phyloP scores from a whole-genome alignment of 371 early-diverging fungal genomes.

The Quaeritorhiza haematococci region DNA sequence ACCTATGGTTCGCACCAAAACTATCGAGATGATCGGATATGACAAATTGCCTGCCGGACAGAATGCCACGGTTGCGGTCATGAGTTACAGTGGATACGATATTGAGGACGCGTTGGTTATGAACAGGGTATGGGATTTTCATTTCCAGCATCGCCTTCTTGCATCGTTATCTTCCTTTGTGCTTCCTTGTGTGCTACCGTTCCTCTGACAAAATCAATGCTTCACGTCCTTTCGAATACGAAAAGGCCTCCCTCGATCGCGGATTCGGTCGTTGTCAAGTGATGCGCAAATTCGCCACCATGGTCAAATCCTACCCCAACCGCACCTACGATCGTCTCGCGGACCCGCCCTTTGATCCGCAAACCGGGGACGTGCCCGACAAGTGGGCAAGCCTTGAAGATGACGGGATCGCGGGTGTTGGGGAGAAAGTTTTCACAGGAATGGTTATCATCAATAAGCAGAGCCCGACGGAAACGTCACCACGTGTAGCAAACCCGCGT shows the following conservation, averaged over 20 bases:
- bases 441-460: slow-evolving; percentile 80
- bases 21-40: slow-evolving; percentile 96
- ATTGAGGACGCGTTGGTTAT: slow-evolving; percentile 99
- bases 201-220: not conserved
- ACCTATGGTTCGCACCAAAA: slow-evolving; percentile 97
- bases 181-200: not conserved
- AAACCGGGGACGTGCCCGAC: slow-evolving; percentile 33
- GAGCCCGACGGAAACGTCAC: slow-evolving; percentile 68
- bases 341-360: slow-evolving; percentile 56
- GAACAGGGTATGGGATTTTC: slow-evolving; percentile 66
- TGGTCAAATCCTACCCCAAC: slow-evolving; percentile 82
- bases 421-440: slow-evolving; percentile 70
- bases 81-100: slow-evolving; percentile 99
- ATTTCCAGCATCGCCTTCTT: too few species aligned
- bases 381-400: slow-evolving; percentile 68
- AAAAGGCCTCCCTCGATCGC: slow-evolving; percentile 87
- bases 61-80: slow-evolving; percentile 99
- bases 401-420: slow-evolving; percentile 89
- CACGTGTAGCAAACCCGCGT: slow-evolving; percentile 49
- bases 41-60: slow-evolving; percentile 98
- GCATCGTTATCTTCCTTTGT: not conserved
- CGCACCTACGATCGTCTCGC: slow-evolving; percentile 85
- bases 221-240: not conserved
- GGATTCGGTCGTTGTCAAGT: slow-evolving; percentile 98
- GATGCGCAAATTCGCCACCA: slow-evolving; percentile 81